A percentile compares a stretch with the other conserved stretches of the same genome.
These are phyloP conservation scores for Papiliotrema nemorosa DNA, from an alignment of 1,284 basidiomycete genomes.

Conservation along the genomic window DNA sequence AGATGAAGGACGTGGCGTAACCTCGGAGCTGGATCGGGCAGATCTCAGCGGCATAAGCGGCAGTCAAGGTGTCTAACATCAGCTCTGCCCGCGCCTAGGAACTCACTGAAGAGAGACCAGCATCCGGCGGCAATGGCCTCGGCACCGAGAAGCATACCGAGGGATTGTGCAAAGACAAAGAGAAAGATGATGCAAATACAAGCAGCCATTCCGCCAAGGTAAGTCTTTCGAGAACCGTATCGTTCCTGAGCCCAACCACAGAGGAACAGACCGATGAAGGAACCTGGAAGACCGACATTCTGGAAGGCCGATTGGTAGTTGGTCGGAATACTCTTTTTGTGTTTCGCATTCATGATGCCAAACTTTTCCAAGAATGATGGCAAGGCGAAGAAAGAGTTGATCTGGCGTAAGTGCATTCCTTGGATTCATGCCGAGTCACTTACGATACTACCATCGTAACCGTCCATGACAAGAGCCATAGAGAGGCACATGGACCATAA, in stretches of 20 bases:
- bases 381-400: neutral
- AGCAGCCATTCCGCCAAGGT: conserved; percentile 32
- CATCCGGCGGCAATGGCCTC: conserved; percentile 7
- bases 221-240: conserved; percentile 40
- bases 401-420: too few species aligned
- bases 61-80: conserved; percentile 44
- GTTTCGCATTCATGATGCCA: neutral
- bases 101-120: conserved; percentile 14
- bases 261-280: conserved; percentile 36
- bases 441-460: conserved; percentile 30
- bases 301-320: conserved; percentile 40
- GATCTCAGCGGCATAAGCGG: conserved; percentile 52
- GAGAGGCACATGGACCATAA: conserved; percentile 48
- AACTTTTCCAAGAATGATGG: neutral
- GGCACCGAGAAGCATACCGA: conserved; percentile 40
- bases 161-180: conserved; percentile 45
- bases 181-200: conserved; percentile 42
- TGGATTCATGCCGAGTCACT: conserved; percentile 24
- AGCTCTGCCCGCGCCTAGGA: neutral
- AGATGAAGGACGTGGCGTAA: conserved; percentile 51
- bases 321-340: conserved; percentile 15
- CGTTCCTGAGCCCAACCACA: conserved; percentile 36
- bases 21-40: conserved; percentile 52
- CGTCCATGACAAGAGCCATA: conserved; percentile 45
- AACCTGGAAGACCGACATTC: conserved; percentile 29